Conservation (phyloP, 805 yeast genomes). For the Cyberlindnera sargentensis region DNA sequence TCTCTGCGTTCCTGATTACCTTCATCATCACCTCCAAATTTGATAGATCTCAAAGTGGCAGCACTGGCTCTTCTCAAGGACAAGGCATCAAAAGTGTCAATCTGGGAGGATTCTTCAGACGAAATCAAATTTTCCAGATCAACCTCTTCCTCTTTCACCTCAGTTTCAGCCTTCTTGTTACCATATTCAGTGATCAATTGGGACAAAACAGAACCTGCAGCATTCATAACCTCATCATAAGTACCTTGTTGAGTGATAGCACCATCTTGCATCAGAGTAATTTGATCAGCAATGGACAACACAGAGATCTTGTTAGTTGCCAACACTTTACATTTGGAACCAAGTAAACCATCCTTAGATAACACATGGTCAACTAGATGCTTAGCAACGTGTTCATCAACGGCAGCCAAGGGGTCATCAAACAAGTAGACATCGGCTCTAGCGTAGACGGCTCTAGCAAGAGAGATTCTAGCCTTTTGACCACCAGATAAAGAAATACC, state of each 20-base stretch:
- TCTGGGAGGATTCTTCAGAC: conserved; percentile 21
- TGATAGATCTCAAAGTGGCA: conserved; percentile 34
- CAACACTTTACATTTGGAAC: conserved; percentile 65
- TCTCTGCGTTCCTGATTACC: conserved; percentile 42
- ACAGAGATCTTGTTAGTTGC: conserved; percentile 87
- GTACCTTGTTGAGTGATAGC: conserved; percentile 60
- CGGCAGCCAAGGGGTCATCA: conserved; percentile 94
- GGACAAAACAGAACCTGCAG: conserved; percentile 41
- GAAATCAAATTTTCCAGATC: conserved; percentile 15
- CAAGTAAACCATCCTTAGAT: conserved; percentile 73
- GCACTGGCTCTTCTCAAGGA: conserved; percentile 61
- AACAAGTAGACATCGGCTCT: conserved; percentile 86
- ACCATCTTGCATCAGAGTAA: conserved; percentile 66
- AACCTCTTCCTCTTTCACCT: conserved; percentile 13
- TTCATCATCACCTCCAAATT: conserved; percentile 28
- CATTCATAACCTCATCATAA: conserved; percentile 42
- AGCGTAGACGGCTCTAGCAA: conserved; percentile 94
- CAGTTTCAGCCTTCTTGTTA: conserved; percentile 29
- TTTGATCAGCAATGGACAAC: conserved; percentile 62
- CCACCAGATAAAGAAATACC: conserved; percentile 97
- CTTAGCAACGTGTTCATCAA: conserved; percentile 93
- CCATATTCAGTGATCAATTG: conserved; percentile 60
- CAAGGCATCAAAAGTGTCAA: conserved; percentile 25
- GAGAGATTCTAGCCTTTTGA: conserved; percentile 89
- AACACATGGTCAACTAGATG: conserved; percentile 78